Conservation (phyloP, 768 basidiomycete species). For the Tylopilus vinaceipallidus region DNA sequence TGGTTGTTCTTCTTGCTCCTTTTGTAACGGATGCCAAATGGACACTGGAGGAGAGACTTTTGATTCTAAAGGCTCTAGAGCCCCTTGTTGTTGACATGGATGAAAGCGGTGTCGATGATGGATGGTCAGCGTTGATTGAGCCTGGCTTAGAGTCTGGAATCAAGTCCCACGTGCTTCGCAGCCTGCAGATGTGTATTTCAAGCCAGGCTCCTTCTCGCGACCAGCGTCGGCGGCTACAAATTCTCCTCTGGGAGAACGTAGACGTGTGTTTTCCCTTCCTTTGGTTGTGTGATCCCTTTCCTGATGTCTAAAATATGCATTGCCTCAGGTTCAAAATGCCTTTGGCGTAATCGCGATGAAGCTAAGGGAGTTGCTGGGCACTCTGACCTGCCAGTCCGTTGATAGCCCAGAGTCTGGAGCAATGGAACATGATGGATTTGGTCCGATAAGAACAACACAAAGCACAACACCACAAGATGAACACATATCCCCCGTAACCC, state of each 20-base stretch:
- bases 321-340: constrained; percentile 51
- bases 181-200: constrained; percentile 24
- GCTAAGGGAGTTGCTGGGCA: constrained; percentile 44
- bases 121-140: constrained; percentile 48
- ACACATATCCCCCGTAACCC: constrained; percentile 24
- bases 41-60: constrained; percentile 59
- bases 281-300: not conserved
- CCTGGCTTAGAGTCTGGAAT: constrained; percentile 59
- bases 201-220: constrained; percentile 5
- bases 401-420: constrained; percentile 26
- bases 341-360: constrained; percentile 31
- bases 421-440: constrained; percentile 59
- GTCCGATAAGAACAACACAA: constrained; percentile 43
- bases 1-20: constrained; percentile 43
- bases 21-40: constrained; percentile 43
- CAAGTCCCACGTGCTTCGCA: constrained; percentile 48
- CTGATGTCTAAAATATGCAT: not conserved
- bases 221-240: constrained; percentile 45
- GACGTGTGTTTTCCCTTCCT: constrained; percentile 50
- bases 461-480: constrained; percentile 32
- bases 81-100: constrained; percentile 52
- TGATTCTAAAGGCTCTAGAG: constrained; percentile 65
- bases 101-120: constrained; percentile 22
- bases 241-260: constrained; percentile 60
- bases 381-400: constrained; percentile 24